phyloP scores from a whole-genome alignment of 2,329 filamentous ascomycete species.

The Ceratocystis colombiana region DNA sequence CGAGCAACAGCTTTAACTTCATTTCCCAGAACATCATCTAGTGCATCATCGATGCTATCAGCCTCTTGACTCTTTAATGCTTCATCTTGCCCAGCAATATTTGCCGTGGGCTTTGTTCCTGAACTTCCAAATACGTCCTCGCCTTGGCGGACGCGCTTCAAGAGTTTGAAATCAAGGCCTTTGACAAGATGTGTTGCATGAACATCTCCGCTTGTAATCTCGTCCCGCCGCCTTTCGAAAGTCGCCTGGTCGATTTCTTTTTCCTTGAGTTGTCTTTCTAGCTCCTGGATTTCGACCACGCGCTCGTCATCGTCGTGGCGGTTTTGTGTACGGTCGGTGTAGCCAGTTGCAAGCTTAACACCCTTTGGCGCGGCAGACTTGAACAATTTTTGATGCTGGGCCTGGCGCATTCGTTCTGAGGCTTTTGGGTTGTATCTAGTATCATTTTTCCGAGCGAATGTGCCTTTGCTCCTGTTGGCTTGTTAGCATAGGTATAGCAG shows the following conservation, averaged over 20 bases:
- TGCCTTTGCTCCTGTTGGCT: background rate
- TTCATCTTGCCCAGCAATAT: slow-evolving; percentile 43
- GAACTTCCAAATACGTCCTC: slow-evolving; percentile 49
- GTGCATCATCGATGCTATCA: slow-evolving; percentile 51
- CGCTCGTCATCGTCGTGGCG: slow-evolving; percentile 47
- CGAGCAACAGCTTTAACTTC: slow-evolving; percentile 46
- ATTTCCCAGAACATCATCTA: slow-evolving; percentile 47
- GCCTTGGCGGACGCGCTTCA: slow-evolving; percentile 57
- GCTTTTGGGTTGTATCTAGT: slow-evolving; percentile 34
- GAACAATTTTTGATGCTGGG: slow-evolving; percentile 58
- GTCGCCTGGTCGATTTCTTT: slow-evolving; percentile 72
- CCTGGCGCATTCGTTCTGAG: slow-evolving; percentile 49
- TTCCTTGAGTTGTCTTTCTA: slow-evolving; percentile 73
- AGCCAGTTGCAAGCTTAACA: slow-evolving; percentile 66
- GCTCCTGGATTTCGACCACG: slow-evolving; percentile 58
- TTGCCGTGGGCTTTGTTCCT: slow-evolving; percentile 31
- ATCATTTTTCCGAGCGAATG: slow-evolving; percentile 15
- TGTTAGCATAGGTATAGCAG: background rate
- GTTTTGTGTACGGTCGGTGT: slow-evolving; percentile 67
- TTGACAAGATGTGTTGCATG: slow-evolving; percentile 80
- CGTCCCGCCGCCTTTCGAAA: slow-evolving; percentile 62
- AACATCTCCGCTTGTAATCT: slow-evolving; percentile 75
- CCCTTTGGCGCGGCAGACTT: slow-evolving; percentile 74
- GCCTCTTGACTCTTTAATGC: slow-evolving; percentile 28
- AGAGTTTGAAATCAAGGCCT: slow-evolving; percentile 74